phyloP scores from a whole-genome alignment of 2,329 filamentous ascomycete genomes.

The Paracoccidioides lutzii region DNA sequence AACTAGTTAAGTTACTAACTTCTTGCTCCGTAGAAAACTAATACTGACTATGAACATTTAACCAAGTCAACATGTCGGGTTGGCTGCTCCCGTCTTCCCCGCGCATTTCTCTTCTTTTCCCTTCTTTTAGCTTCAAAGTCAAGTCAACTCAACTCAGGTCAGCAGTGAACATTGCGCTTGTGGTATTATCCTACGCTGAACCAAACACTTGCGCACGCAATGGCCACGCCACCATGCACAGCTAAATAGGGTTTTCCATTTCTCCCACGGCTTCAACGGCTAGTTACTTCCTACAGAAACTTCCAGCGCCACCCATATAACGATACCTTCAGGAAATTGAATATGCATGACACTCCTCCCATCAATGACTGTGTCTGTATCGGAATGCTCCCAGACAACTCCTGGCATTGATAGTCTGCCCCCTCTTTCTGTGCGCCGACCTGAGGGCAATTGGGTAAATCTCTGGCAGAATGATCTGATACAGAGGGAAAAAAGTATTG shows the following conservation, averaged over 20 bases:
- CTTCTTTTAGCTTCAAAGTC: too few relatives aligned
- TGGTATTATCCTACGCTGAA: too few relatives aligned
- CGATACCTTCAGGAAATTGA: not conserved
- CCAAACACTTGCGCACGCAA: too few relatives aligned
- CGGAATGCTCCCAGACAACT: not conserved
- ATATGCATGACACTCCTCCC: not conserved
- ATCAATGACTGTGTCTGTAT: not conserved
- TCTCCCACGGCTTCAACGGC: too few relatives aligned
- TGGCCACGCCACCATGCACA: too few relatives aligned
- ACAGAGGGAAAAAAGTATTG: not conserved
- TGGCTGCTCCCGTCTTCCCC: constrained; percentile 2
- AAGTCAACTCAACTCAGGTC: not conserved
- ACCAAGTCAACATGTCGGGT: not conserved
- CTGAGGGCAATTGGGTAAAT: too few relatives aligned
- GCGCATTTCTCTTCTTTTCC: not conserved
- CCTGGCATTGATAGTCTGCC: not conserved
- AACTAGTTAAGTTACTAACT: too few relatives aligned
- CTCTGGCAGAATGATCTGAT: not conserved
- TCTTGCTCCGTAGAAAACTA: too few relatives aligned
- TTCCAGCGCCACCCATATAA: too few relatives aligned
- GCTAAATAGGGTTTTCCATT: too few relatives aligned
- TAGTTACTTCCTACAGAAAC: too few relatives aligned
- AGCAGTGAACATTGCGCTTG: not conserved
- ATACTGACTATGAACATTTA: too few relatives aligned
- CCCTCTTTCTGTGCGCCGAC: not conserved